phyloP scores from a whole-genome alignment of 2,329 filamentous ascomycete genomes.

The Plenodomus lindquistii region DNA sequence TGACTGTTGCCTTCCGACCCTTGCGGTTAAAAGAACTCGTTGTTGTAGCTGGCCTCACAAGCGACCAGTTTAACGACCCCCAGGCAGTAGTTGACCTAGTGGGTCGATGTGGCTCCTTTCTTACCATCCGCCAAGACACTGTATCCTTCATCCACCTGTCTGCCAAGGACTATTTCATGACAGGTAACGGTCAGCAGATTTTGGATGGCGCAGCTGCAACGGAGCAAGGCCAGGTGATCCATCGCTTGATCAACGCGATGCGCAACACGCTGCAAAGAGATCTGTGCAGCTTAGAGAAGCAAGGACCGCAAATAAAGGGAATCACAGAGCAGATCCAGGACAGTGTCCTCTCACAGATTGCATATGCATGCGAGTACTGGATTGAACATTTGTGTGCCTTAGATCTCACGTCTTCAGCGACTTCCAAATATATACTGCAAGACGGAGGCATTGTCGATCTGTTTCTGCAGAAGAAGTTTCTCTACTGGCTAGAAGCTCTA shows the following conservation, averaged over 20 bases:
- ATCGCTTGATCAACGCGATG: conserved; percentile 16
- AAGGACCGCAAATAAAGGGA: conserved; percentile 17
- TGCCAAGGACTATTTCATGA: conserved; percentile 48
- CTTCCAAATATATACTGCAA: not conserved
- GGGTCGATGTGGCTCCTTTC: conserved; percentile 42
- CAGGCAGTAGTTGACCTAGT: conserved; percentile 5
- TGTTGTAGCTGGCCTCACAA: too few species aligned
- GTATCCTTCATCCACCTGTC: conserved; percentile 49
- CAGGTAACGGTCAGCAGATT: conserved; percentile 16
- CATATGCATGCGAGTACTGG: conserved; percentile 42
- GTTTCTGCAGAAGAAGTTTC: conserved; percentile 10
- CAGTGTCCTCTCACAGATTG: conserved; percentile 40
- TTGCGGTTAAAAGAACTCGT: too few species aligned
- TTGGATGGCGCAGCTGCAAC: conserved; percentile 20
- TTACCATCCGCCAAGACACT: conserved; percentile 13
- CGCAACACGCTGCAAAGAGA: conserved; percentile 36
- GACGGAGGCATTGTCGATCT: conserved; percentile 3
- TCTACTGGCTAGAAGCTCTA: conserved; percentile 13
- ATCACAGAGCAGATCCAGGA: conserved; percentile 25
- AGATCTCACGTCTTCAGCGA: not conserved
- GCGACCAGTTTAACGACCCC: conserved; percentile 28
- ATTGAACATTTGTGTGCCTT: conserved; percentile 36
- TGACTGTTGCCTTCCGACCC: too few species aligned
- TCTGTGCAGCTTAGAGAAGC: conserved; percentile 21
- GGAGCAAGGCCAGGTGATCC: conserved; percentile 10